These are phyloP conservation scores for Fabrea salina DNA, from an alignment of 169 alveolate genomes.

Conservation along the genomic window DNA sequence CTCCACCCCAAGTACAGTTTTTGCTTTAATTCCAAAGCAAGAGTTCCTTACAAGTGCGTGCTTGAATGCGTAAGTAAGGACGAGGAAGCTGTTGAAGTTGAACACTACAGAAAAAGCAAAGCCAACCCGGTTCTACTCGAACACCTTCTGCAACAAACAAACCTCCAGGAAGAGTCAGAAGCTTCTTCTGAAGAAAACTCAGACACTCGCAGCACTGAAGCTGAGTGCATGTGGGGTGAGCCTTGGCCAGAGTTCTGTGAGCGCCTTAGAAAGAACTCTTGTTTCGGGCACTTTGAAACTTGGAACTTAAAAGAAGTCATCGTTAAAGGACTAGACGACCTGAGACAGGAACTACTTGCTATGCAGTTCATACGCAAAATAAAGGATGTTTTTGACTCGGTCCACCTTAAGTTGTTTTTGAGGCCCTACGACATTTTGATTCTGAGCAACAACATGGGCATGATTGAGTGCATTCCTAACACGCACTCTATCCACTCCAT, in stretches of 20 bases:
- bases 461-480: conserved; percentile 86
- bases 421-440: conserved; percentile 62
- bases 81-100: not conserved
- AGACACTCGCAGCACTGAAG: not conserved
- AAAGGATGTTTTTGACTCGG: conserved; percentile 58
- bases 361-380: conserved; percentile 77
- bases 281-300: not conserved
- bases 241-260: not conserved
- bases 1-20: not conserved
- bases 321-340: conserved; percentile 84
- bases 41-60: conserved; percentile 30
- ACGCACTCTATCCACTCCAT: conserved; percentile 84
- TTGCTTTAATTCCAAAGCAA: conserved; percentile 24
- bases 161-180: not conserved
- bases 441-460: conserved; percentile 83
- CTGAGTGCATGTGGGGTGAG: conserved; percentile 18
- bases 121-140: not conserved
- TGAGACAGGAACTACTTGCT: conserved; percentile 83
- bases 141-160: not conserved
- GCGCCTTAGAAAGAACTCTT: not conserved
- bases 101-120: not conserved
- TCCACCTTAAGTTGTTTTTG: not conserved
- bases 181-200: too few relatives aligned
- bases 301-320: conserved; percentile 36
- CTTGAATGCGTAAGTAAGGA: not conserved